Percentiles rank a stretch among this genome's conserved stretches.
These are phyloP conservation scores for Verticillium alfalfae DNA, from an alignment of 2,329 filamentous ascomycete species.

Conservation along the genomic window DNA sequence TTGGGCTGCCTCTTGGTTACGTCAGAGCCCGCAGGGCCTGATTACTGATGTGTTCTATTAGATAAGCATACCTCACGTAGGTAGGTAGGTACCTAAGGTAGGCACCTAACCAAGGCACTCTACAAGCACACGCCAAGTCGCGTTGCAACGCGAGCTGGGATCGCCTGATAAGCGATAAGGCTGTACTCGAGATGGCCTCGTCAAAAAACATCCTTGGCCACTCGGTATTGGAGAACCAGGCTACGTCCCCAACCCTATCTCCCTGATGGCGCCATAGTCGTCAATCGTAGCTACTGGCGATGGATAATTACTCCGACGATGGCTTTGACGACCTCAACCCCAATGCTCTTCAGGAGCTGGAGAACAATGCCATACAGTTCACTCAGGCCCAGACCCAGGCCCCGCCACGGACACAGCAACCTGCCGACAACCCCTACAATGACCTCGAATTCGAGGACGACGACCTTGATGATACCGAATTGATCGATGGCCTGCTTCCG, in stretches of 20 bases:
- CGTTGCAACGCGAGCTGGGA: background rate
- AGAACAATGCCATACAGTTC: constrained; percentile 56
- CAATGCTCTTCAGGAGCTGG: constrained; percentile 54
- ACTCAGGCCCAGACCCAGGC: constrained; percentile 42
- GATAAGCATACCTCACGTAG: background rate
- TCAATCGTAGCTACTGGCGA: constrained; percentile 11
- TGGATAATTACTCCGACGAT: constrained; percentile 60
- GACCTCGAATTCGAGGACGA: constrained; percentile 48
- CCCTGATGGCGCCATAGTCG: background rate
- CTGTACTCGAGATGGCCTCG: background rate
- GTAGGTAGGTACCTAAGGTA: background rate
- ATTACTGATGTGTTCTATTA: background rate
- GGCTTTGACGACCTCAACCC: constrained; percentile 56
- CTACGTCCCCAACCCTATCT: background rate
- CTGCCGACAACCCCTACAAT: constrained; percentile 19
- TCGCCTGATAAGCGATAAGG: background rate
- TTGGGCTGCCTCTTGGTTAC: background rate
- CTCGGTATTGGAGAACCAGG: background rate
- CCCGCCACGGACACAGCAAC: constrained; percentile 11
- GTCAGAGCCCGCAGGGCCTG: background rate
- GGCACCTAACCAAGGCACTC: background rate
- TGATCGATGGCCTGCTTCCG: constrained; percentile 42
- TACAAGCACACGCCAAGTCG: background rate
- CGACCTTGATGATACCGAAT: constrained; percentile 52
- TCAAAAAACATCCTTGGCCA: background rate